Evolutionary conservation across 2,329 filamentous ascomycete species (phyloP), one percentile per base, ranked within the genome.

Genomic region (Alternaria sp.): DNA sequence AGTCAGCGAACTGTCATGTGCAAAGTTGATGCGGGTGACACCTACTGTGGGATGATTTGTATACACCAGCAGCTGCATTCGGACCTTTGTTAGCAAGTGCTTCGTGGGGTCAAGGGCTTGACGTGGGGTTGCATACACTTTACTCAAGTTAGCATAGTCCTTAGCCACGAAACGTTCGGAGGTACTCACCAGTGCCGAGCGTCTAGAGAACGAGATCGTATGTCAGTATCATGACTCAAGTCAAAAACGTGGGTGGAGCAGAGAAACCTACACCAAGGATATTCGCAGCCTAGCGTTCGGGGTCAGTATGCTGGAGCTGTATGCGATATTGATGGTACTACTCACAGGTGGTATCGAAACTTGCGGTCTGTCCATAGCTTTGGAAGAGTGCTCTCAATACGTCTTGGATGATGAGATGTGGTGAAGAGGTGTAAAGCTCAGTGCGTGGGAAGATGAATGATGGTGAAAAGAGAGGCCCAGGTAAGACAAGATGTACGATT

Each of bases 21-120:
- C 17, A 1, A 40, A 17, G 5, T 11, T 13, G n/a, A 6, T 26
- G 17, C 11, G 25, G 12, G 75, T 15, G 65, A 72, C 19, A 23
- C 72, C 65, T 74, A 78, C 76, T 79, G 76, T 72, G 76, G 76
- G 44, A 79, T 72, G 36, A 79, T 76, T 71, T 81, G 80, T 67
- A 82, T 68, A 71, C 80, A 81, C 80, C 80, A 82, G 59, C 79
- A 81, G 23, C 80, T 82, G 66, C 23, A 57, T 12, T 45, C 52
- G 13, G 25, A 10, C 15, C 21, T 54, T 23, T 28, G 62, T 75
- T 71, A 77, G 72, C 59, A 54, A 56, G 6, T n/a, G 8, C 26
- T 13, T n/a, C 28, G 28, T 17, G 49, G 57, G 23, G 44, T 5
- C 40, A 47, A 51, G 5, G 28, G 23, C 21, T 59, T 12, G 49